Conservation (phyloP, 768 basidiomycete species). For the Suillus alpinus region DNA sequence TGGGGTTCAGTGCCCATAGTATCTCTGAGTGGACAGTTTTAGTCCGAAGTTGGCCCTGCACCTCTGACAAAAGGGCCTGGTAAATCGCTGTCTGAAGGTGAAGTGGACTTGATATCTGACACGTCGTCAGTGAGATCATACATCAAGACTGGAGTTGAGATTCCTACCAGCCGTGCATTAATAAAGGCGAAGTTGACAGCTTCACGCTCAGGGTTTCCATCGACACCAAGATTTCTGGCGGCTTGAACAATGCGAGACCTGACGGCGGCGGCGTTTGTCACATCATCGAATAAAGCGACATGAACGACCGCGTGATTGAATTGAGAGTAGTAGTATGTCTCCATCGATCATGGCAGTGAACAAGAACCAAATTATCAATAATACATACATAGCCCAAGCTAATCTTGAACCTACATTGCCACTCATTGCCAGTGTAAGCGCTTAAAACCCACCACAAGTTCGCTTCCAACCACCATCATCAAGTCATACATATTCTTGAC, state of each 20-base stretch:
- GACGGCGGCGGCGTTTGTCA: slow-evolving; percentile 61
- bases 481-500: background rate
- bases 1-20: slow-evolving; percentile 83
- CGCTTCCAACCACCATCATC: background rate
- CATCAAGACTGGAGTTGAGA: slow-evolving; percentile 9
- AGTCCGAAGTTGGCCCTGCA: slow-evolving; percentile 62
- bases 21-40: slow-evolving; percentile 91
- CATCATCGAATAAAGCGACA: slow-evolving; percentile 62
- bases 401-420: background rate
- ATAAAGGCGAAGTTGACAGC: slow-evolving; percentile 91
- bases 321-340: slow-evolving; percentile 54
- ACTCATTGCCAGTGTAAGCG: background rate
- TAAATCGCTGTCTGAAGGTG: slow-evolving; percentile 85
- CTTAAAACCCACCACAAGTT: background rate
- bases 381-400: background rate
- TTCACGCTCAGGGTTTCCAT: slow-evolving; percentile 67
- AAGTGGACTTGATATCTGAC: slow-evolving; percentile 73
- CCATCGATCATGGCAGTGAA: slow-evolving; percentile 35
- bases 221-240: slow-evolving; percentile 51
- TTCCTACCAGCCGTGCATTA: slow-evolving; percentile 75
- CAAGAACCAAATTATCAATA: background rate
- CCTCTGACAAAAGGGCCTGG: slow-evolving; percentile 72
- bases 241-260: slow-evolving; percentile 70
- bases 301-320: slow-evolving; percentile 48
- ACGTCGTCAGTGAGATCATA: slow-evolving; percentile 8